Evolutionary conservation across 768 basidiomycete genomes (phyloP), one percentile per base, ranked within the genome.

Genomic region (Suillus americanus): DNA sequence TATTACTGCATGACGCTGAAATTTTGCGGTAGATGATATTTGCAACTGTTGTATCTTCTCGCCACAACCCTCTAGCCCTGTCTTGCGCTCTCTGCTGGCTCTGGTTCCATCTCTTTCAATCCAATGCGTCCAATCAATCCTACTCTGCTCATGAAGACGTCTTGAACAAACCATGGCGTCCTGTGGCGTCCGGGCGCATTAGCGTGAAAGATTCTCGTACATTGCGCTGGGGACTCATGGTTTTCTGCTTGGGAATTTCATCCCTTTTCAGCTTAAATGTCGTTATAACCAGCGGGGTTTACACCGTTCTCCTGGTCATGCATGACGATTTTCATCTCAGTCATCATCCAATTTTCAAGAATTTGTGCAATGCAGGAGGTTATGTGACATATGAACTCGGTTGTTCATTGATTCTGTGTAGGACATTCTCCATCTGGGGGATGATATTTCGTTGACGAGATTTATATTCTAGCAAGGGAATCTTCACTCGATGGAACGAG

Each of bases 111-210:
- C 68, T 75, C 37, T 69, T 78, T 2, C 78, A 75, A 46, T 73
- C 70, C 63, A 70, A 72, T 38, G 69, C 77, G 38, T 76, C 79
- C 8, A 79, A 79, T 61, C 79, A 79, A 48, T 66, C 63, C 12
- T 53, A 70, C 14, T 67, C 64, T 1, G 64, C 67, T 0, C 60
- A 72, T 12, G 79, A 80, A 62, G 79, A 79, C 62, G 69, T 67
- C 5, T 50, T 66, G 3, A 80, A 79, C 65, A 76, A 75, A 64
- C 73, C 77, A 18, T 77, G 41, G 41, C 41, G 41, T 41, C 41
- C 41, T 41, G 16, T 41, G 41, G 5, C 41, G 16, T 41, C 41
- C 16, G 41, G 41, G 41, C 41, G 41, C 18, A 43, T 43, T 8
- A 43, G 41, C 18, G 18, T 43, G 1, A 5, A 20, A 5, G 41